These are phyloP conservation scores for Bullera alba DNA, from an alignment of 768 basidiomycete species.

Conservation along the genomic window DNA sequence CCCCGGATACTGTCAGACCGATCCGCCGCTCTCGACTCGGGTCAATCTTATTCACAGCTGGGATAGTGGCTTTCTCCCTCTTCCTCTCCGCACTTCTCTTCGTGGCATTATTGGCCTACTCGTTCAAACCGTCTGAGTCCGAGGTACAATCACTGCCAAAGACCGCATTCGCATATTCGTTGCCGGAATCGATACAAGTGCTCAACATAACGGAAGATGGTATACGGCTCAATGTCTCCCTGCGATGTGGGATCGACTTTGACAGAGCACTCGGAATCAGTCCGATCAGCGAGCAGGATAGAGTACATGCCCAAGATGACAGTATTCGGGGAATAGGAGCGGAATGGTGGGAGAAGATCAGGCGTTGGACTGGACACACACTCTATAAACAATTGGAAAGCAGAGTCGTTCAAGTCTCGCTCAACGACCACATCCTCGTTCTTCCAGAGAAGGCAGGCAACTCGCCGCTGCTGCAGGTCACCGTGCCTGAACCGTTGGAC, in stretches of 20 bases:
- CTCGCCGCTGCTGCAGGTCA: constrained; percentile 14
- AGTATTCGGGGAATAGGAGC: constrained; percentile 8
- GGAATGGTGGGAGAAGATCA: constrained; percentile 37
- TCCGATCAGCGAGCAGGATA: constrained; percentile 7
- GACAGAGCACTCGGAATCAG: constrained; percentile 35
- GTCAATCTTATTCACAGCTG: constrained; percentile 13
- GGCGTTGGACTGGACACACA: constrained; percentile 21
- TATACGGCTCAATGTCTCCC: constrained; percentile 27
- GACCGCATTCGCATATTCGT: constrained; percentile 30
- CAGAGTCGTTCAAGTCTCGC: constrained; percentile 9
- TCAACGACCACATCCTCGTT: constrained; percentile 14
- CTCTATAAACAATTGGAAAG: constrained; percentile 1
- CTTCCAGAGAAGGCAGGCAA: constrained; percentile 3
- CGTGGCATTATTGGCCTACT: constrained; percentile 23
- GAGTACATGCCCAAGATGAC: constrained; percentile 4
- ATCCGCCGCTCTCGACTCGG: constrained; percentile 1
- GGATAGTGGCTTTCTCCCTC: constrained; percentile 24
- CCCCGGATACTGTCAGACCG: not conserved
- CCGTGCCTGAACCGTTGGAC: constrained; percentile 5
- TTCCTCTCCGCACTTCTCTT: constrained; percentile 22
- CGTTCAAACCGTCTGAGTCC: constrained; percentile 29
- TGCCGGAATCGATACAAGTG: constrained; percentile 28
- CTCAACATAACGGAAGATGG: constrained; percentile 41
- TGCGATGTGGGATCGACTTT: constrained; percentile 37
- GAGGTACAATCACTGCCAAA: constrained; percentile 25